These are phyloP conservation scores for Trichoderma simmonsii DNA, from an alignment of 2,329 filamentous ascomycete genomes.

Conservation along the genomic window DNA sequence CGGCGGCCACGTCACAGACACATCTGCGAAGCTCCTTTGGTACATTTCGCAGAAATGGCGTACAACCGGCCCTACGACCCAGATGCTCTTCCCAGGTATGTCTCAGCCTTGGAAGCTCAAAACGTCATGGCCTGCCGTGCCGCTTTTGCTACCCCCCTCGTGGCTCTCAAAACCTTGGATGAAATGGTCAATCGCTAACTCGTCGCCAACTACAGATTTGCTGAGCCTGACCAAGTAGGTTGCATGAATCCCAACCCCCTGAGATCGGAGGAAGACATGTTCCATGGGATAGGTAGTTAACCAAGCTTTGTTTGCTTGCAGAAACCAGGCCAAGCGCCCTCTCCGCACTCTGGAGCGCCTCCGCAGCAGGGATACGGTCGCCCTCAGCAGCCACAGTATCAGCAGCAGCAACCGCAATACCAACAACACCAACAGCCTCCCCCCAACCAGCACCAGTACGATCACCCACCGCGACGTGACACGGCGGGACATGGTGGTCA, in stretches of 20 bases:
- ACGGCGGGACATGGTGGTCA: not conserved
- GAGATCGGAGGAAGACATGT: not conserved
- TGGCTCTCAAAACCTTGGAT: not conserved
- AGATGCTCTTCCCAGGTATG: constrained; percentile 88
- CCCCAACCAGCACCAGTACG: constrained; percentile 6
- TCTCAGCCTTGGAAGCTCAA: constrained; percentile 21
- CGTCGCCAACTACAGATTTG: constrained; percentile 52
- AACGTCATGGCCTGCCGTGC: not conserved
- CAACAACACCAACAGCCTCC: constrained; percentile 2
- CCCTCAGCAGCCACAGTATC: constrained; percentile 22
- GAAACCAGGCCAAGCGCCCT: constrained; percentile 36
- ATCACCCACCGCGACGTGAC: constrained; percentile 11
- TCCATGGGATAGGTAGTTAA: not conserved
- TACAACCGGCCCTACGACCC: constrained; percentile 94
- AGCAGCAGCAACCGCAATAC: constrained; percentile 23
- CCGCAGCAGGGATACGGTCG: constrained; percentile 22
- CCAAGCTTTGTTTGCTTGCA: constrained; percentile 23
- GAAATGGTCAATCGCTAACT: not conserved
- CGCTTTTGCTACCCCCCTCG: not conserved
- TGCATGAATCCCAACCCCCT: constrained; percentile 14
- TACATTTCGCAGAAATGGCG: constrained; percentile 60
- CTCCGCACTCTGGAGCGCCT: constrained; percentile 17
- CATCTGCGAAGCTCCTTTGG: not conserved
- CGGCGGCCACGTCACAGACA: not conserved
- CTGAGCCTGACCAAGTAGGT: constrained; percentile 68